Conservation (phyloP, 345 rosid species). For the Cardamine chenopodiifolia region DNA sequence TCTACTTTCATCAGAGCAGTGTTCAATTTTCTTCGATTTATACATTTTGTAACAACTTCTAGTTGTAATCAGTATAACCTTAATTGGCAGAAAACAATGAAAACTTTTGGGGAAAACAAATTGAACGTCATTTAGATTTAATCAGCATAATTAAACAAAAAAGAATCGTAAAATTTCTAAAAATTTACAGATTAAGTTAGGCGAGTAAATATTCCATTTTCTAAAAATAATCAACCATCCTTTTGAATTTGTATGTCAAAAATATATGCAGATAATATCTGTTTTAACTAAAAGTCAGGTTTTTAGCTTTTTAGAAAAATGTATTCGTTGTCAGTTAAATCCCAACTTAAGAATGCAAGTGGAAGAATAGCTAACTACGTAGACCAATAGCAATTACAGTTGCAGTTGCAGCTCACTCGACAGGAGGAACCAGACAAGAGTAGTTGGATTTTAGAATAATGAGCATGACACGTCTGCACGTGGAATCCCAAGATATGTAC, state of each 20-base stretch:
- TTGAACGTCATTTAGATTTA: not conserved
- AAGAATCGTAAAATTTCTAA: not conserved
- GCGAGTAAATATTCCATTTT: too few relatives aligned
- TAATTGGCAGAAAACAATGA: not conserved
- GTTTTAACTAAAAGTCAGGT: not conserved
- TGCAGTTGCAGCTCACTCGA: constrained; percentile 20
- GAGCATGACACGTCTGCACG: constrained; percentile 31
- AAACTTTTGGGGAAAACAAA: not conserved
- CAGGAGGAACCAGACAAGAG: constrained; percentile 27
- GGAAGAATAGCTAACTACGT: constrained; percentile 36
- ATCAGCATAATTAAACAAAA: not conserved
- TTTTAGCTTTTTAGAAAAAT: not conserved
- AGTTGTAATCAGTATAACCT: too few relatives aligned
- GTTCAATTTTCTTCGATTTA: not conserved
- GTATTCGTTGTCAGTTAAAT: not conserved
- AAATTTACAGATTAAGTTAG: not conserved
- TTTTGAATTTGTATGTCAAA: not conserved
- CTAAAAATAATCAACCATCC: not conserved
- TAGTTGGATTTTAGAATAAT: constrained; percentile 16
- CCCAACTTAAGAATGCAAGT: constrained; percentile 11
- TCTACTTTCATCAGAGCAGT: too few relatives aligned
- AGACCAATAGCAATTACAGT: constrained; percentile 12
- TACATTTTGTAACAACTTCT: not conserved
- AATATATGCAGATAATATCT: not conserved
- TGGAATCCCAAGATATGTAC: not conserved